Evolutionary conservation across 345 rosid genomes (phyloP).

Genomic region (Reutealis trisperma): DNA sequence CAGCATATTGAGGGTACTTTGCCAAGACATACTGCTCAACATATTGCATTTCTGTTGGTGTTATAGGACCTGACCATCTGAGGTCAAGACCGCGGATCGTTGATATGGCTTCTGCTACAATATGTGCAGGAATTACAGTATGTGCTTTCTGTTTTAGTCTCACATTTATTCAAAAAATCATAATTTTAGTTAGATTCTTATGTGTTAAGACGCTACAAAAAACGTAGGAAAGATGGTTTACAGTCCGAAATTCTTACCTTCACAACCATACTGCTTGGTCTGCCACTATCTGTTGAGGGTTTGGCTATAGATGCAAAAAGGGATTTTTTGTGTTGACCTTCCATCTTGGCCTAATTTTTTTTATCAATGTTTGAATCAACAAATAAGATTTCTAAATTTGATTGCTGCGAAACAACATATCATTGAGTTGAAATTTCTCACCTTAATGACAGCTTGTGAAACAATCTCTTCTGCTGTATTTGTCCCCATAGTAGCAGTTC

Average conservation of each 20-base stretch:
- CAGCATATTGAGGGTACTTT: constrained; percentile 67
- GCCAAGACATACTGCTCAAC: constrained; percentile 65
- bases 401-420: not conserved
- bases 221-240: not conserved
- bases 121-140: constrained; percentile 65
- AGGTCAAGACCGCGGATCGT: constrained; percentile 66
- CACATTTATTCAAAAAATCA: not conserved
- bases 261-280: constrained; percentile 65
- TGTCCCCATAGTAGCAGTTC: constrained; percentile 31
- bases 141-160: constrained; percentile 53
- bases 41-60: constrained; percentile 68
- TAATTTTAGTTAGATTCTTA: not conserved
- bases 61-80: constrained; percentile 75
- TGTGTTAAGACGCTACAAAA: not conserved
- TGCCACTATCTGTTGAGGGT: constrained; percentile 43
- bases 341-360: constrained; percentile 38
- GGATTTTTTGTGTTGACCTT: constrained; percentile 42
- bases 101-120: constrained; percentile 73
- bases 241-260: constrained; percentile 41
- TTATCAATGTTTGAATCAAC: not conserved
- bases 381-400: not conserved
- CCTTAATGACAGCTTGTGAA: constrained; percentile 40
- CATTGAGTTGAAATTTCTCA: constrained; percentile 17
- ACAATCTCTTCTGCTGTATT: constrained; percentile 29
- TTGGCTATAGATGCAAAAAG: constrained; percentile 46